phyloP scores from a whole-genome alignment of 345 rosid genomes.

The Salix purpurea region DNA sequence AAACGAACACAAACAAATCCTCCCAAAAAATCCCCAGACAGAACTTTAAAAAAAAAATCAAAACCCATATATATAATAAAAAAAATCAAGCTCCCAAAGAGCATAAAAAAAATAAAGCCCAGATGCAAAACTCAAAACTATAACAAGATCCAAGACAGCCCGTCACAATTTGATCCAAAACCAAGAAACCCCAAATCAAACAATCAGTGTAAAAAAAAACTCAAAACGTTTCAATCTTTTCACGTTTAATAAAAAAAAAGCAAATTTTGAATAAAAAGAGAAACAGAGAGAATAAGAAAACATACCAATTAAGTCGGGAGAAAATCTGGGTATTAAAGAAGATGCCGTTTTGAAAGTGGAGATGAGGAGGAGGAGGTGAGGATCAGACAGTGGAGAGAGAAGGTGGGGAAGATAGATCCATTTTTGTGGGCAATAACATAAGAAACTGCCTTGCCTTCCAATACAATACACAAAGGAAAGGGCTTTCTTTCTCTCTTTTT shows the following conservation, averaged over 20 bases:
- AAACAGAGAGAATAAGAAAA: background rate
- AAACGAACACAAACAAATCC: background rate
- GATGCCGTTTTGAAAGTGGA: background rate
- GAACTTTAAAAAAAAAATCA: background rate
- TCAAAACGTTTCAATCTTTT: background rate
- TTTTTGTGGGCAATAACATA: slow-evolving; percentile 3
- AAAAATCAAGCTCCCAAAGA: background rate
- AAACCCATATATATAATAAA: background rate
- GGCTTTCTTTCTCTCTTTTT: background rate
- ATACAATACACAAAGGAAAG: background rate
- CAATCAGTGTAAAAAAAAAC: background rate
- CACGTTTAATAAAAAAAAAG: background rate
- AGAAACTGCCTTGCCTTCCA: background rate
- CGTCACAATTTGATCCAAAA: slow-evolving; percentile 23
- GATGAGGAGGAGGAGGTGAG: background rate
- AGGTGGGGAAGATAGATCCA: slow-evolving; percentile 15
- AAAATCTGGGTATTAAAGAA: background rate
- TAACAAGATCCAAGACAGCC: slow-evolving; percentile 10
- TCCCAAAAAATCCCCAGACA: background rate
- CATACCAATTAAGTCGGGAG: slow-evolving; percentile 21
- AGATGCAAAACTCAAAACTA: slow-evolving; percentile 4
- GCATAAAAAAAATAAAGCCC: background rate
- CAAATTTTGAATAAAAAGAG: background rate
- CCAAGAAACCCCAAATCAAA: background rate
- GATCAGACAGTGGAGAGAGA: slow-evolving; percentile 13